A percentile compares a stretch with the other conserved stretches of the same genome.
Conservation (phyloP, 306 rosid genomes). For the Dryas octopetala region DNA sequence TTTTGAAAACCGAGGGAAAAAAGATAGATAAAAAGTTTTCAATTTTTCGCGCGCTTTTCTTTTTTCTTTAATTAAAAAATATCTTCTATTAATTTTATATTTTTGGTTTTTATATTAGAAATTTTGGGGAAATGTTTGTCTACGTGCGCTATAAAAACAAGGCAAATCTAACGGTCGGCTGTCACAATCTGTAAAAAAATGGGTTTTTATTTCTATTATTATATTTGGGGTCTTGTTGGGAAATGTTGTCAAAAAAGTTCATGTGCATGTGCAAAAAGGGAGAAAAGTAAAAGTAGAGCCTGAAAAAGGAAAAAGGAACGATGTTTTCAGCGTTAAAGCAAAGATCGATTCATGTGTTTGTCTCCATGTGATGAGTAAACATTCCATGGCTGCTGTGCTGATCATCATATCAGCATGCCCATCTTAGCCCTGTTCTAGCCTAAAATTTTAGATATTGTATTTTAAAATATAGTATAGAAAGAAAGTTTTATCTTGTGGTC, state of each 20-base stretch:
- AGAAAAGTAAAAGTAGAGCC: conserved; percentile 9
- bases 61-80: conserved; percentile 8
- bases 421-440: not conserved
- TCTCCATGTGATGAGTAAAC: conserved; percentile 26
- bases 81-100: not conserved
- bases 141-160: conserved; percentile 20
- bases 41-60: conserved; percentile 34
- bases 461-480: not conserved
- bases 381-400: conserved; percentile 20
- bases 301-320: conserved; percentile 12
- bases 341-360: conserved; percentile 29
- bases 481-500: too few relatives aligned
- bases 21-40: not conserved
- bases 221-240: not conserved
- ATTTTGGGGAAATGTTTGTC: conserved; percentile 14
- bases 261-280: conserved; percentile 8
- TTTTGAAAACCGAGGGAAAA: conserved; percentile 41
- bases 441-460: conserved; percentile 10
- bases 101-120: conserved; percentile 22
- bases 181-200: not conserved
- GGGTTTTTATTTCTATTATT: not conserved
- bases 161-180: conserved; percentile 32
- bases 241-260: not conserved
- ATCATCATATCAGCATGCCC: not conserved
- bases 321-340: conserved; percentile 22